These are phyloP conservation scores for Boletus semigastroideus DNA, from an alignment of 1,284 basidiomycete genomes.

Conservation along the genomic window DNA sequence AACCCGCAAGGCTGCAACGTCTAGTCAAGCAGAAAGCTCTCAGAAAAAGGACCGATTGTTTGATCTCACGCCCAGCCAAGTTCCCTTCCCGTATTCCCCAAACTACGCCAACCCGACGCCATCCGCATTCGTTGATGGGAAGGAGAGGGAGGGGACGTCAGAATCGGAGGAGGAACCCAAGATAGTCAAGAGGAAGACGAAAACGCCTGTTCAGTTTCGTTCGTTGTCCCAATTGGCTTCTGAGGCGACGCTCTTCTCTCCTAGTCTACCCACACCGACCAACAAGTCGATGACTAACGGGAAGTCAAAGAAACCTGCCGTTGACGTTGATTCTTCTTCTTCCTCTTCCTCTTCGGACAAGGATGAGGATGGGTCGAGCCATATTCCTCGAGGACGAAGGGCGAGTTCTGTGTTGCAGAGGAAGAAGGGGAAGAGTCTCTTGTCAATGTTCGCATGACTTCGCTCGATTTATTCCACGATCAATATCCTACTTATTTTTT, in stretches of 20 bases:
- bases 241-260: constrained; percentile 43
- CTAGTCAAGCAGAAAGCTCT: constrained; percentile 1
- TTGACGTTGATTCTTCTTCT: constrained; percentile 35
- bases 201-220: constrained; percentile 37
- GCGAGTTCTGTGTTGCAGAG: constrained; percentile 44
- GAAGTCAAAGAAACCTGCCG: constrained; percentile 35
- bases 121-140: background rate
- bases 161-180: constrained; percentile 37
- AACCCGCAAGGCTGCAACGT: constrained; percentile 1
- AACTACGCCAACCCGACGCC: constrained; percentile 21
- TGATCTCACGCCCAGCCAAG: constrained; percentile 43
- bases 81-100: constrained; percentile 49
- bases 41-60: constrained; percentile 38
- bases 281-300: constrained; percentile 22
- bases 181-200: constrained; percentile 26
- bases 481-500: background rate
- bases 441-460: constrained; percentile 6
- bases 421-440: constrained; percentile 25
- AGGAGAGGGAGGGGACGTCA: constrained; percentile 3
- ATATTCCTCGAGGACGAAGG: constrained; percentile 57
- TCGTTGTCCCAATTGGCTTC: constrained; percentile 52
- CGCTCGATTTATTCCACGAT: background rate
- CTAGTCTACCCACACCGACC: constrained; percentile 25
- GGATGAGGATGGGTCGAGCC: constrained; percentile 43
- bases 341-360: constrained; percentile 38